Percentiles rank a stretch among this genome's conserved stretches.
Conservation (phyloP, 208 protist genomes). For the Wallacemonas collosoma region DNA sequence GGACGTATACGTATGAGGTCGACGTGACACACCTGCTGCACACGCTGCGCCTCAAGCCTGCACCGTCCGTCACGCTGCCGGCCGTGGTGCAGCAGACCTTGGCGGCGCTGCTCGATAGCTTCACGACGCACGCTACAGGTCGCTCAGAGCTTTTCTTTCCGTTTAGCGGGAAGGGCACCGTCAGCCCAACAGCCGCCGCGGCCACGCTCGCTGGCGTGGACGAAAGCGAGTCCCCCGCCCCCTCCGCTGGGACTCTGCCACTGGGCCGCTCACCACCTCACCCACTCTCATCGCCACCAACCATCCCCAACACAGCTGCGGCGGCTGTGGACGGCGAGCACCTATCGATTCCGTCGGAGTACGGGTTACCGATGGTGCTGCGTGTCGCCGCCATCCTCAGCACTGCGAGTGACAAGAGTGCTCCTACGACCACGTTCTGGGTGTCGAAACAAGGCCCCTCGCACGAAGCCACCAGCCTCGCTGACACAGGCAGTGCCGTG, state of each 20-base stretch:
- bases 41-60: conserved; percentile 25
- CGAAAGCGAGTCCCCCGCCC: not conserved
- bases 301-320: no score
- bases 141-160: conserved; percentile 11
- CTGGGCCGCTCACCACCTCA: not conserved
- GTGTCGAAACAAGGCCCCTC: not conserved
- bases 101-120: conserved; percentile 3
- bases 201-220: not conserved
- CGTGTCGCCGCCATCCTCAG: conserved; percentile 12
- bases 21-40: conserved; percentile 75
- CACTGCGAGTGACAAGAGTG: not conserved
- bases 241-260: not conserved
- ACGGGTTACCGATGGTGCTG: conserved; percentile 7
- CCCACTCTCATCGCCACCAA: no score
- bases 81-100: conserved; percentile 8
- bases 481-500: no score
- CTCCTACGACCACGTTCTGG: conserved; percentile 3
- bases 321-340: not conserved
- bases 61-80: not conserved
- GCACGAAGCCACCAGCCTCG: no score
- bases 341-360: not conserved
- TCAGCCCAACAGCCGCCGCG: not conserved
- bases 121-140: conserved; percentile 7
- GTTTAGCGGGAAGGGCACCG: not conserved
- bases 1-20: conserved; percentile 60